Conservation (phyloP, 805 yeast species). For the Debaryomyces prosopidis region DNA sequence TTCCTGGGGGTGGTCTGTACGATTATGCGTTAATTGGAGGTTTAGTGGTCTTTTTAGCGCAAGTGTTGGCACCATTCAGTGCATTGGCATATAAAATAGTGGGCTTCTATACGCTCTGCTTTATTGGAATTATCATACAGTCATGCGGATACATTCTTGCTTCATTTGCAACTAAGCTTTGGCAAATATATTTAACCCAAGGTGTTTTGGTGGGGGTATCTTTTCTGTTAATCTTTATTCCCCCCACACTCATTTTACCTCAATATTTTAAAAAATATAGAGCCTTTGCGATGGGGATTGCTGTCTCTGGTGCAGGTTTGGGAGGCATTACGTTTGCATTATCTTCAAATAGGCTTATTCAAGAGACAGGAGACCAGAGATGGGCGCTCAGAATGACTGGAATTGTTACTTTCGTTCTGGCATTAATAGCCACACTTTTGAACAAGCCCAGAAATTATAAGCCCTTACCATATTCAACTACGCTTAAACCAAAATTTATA, state of each 20-base stretch:
- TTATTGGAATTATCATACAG: constrained; percentile 45
- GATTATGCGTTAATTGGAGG: constrained; percentile 56
- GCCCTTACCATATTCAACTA: constrained; percentile 16
- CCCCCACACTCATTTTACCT: constrained; percentile 45
- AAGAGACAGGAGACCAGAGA: constrained; percentile 38
- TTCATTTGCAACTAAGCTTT: constrained; percentile 47
- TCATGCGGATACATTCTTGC: constrained; percentile 50
- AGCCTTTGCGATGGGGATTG: constrained; percentile 50
- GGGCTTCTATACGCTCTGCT: constrained; percentile 50
- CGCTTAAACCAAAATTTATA: constrained; percentile 20
- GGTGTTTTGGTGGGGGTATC: constrained; percentile 53
- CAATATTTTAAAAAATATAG: constrained; percentile 49
- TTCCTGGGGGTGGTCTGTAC: constrained; percentile 44
- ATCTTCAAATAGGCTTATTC: constrained; percentile 39
- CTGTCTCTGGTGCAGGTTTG: constrained; percentile 48
- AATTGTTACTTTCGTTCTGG: constrained; percentile 26
- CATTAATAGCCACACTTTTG: constrained; percentile 40
- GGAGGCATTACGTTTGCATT: constrained; percentile 55
- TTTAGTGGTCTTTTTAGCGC: constrained; percentile 51
- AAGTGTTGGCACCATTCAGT: constrained; percentile 55
- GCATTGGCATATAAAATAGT: constrained; percentile 47
- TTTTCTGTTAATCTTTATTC: constrained; percentile 43
- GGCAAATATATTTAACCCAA: constrained; percentile 56
- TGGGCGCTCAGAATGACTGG: constrained; percentile 48
- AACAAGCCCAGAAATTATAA: constrained; percentile 40